Evolutionary conservation across 2,329 filamentous ascomycete genomes (phyloP).

Genomic region (Trichoderma atroviride): DNA sequence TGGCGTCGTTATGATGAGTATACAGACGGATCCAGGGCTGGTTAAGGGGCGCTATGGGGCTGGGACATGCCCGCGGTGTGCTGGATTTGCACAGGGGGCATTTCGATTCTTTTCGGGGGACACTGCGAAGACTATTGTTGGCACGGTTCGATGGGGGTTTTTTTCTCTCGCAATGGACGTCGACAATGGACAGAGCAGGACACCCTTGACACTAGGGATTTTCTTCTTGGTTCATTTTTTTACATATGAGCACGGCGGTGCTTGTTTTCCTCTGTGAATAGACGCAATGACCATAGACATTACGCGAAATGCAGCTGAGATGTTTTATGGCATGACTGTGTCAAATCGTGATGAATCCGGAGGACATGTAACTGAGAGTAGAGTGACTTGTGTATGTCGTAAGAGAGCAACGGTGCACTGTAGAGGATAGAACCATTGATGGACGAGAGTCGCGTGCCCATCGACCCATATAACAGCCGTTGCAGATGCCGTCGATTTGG

Average conservation of each 20-base stretch:
- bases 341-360: background rate
- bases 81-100: conserved; percentile 27
- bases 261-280: conserved; percentile 23
- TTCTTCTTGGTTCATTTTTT: conserved; percentile 19
- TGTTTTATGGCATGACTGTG: conserved; percentile 6
- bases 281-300: conserved; percentile 9
- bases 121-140: background rate
- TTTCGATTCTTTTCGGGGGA: conserved; percentile 17
- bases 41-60: conserved; percentile 23
- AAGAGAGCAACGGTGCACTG: background rate
- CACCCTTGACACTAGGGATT: conserved; percentile 7
- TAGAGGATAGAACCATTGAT: background rate
- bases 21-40: conserved; percentile 27
- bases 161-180: background rate
- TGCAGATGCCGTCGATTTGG: background rate
- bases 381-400: background rate
- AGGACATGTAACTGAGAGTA: background rate
- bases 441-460: background rate
- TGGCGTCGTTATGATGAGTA: conserved; percentile 30
- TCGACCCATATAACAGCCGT: background rate
- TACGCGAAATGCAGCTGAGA: background rate
- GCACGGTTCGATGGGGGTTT: background rate
- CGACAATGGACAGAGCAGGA: background rate
- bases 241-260: conserved; percentile 18
- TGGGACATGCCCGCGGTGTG: conserved; percentile 23